Conservation (phyloP, 2,329 filamentous ascomycete genomes). For the Pestalotiopsis sp. region DNA sequence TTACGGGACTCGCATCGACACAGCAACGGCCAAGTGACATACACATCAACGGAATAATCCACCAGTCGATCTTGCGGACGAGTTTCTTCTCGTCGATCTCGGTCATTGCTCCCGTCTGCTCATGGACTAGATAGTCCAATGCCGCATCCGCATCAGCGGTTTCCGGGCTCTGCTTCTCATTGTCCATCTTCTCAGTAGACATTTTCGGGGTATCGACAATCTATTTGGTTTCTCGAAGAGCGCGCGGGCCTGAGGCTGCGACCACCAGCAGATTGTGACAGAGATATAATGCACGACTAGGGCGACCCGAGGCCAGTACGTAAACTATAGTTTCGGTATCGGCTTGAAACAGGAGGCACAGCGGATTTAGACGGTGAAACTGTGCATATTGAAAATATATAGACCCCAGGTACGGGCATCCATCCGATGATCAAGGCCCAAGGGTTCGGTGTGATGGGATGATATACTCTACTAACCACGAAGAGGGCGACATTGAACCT, state of each 20-base stretch:
- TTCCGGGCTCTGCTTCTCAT: conserved; percentile 17
- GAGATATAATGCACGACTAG: neutral
- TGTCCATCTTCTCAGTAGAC: conserved; percentile 17
- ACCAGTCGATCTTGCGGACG: conserved; percentile 31
- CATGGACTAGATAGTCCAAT: conserved; percentile 24
- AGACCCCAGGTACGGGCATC: neutral
- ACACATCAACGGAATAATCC: conserved; percentile 33
- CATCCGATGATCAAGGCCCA: neutral
- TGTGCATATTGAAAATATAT: neutral
- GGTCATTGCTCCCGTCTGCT: conserved; percentile 20
- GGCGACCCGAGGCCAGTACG: neutral
- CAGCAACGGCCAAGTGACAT: conserved; percentile 7
- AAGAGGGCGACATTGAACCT: neutral
- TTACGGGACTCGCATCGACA: neutral
- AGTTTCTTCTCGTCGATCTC: conserved; percentile 26
- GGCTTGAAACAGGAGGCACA: neutral
- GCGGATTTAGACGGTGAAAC: neutral
- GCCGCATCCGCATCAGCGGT: conserved; percentile 23
- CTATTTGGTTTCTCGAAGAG: neutral
- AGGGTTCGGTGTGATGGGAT: neutral
- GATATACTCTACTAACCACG: neutral
- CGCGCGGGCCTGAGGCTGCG: neutral
- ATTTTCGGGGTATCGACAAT: neutral
- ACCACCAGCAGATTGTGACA: neutral
- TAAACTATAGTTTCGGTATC: too few species aligned